Percentiles rank a stretch among this genome's conserved stretches.
Conservation (phyloP, 2,329 filamentous ascomycete genomes). For the Colletotrichum orchidophilum region DNA sequence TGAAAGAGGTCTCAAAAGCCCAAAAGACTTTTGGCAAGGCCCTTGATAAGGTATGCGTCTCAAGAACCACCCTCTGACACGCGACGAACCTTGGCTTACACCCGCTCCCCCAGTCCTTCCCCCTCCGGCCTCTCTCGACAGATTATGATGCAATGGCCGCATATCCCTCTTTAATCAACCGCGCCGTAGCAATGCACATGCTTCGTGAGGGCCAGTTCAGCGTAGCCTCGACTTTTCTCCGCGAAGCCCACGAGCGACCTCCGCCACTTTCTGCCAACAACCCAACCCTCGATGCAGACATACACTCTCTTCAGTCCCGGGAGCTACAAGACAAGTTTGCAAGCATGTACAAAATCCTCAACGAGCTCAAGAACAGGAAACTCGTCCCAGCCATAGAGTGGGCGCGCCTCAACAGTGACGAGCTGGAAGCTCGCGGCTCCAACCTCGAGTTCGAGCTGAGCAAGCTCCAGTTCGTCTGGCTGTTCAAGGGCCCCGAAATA, state of each 20-base stretch:
- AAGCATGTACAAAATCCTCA: constrained; percentile 90
- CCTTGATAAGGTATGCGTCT: constrained; percentile 74
- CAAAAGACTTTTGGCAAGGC: constrained; percentile 87
- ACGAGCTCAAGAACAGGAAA: constrained; percentile 78
- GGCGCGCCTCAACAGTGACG: constrained; percentile 76
- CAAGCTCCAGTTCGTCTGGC: constrained; percentile 88
- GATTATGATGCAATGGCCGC: constrained; percentile 83
- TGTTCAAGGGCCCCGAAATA: constrained; percentile 73
- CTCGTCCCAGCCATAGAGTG: constrained; percentile 87
- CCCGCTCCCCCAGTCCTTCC: constrained; percentile 44
- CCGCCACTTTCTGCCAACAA: constrained; percentile 32
- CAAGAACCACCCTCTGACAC: not conserved
- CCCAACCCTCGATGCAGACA: constrained; percentile 47
- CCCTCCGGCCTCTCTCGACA: constrained; percentile 72
- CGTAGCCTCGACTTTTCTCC: constrained; percentile 85
- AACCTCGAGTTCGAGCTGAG: constrained; percentile 96
- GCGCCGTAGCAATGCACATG: constrained; percentile 92
- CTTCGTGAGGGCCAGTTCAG: constrained; percentile 93
- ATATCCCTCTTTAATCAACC: constrained; percentile 82
- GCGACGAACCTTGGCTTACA: constrained; percentile 30
- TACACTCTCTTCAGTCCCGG: constrained; percentile 68
- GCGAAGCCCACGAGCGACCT: constrained; percentile 67
- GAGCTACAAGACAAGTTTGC: constrained; percentile 83
- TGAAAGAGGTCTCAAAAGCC: constrained; percentile 84
- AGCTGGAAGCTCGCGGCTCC: constrained; percentile 83